These are phyloP conservation scores for Aristolochia contorta DNA, from an alignment of 164 flowering plant species.

Conservation along the genomic window DNA sequence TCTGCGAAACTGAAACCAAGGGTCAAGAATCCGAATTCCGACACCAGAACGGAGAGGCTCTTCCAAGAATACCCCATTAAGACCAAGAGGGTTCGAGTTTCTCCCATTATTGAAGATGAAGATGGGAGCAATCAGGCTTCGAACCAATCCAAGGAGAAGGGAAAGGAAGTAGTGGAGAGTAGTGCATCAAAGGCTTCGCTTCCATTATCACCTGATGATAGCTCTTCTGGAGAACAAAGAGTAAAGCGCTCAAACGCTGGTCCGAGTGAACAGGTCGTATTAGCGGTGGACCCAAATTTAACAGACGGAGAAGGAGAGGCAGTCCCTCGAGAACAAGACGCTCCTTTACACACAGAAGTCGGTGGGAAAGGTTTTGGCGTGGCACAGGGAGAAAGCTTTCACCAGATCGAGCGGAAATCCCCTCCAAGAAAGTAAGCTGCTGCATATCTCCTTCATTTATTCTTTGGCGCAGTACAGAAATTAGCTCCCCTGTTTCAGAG, in stretches of 20 bases:
- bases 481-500: too few relatives aligned
- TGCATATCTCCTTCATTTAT: too few relatives aligned
- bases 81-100: too few relatives aligned
- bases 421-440: too few relatives aligned
- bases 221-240: neutral
- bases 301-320: too few relatives aligned
- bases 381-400: neutral
- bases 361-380: neutral
- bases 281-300: neutral
- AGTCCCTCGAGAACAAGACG: too few relatives aligned
- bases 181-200: neutral
- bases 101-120: neutral
- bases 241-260: too few relatives aligned
- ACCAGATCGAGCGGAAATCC: too few relatives aligned
- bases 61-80: neutral
- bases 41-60: neutral
- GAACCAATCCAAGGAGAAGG: neutral
- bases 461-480: too few relatives aligned
- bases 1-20: neutral
- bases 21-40: neutral
- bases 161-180: neutral
- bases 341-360: neutral
- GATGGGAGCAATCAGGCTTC: neutral
- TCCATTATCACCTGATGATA: too few relatives aligned
- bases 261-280: too few relatives aligned